These are phyloP conservation scores for Aphanoascus verrucosus DNA, from an alignment of 2,329 filamentous ascomycete species.

Conservation along the genomic window DNA sequence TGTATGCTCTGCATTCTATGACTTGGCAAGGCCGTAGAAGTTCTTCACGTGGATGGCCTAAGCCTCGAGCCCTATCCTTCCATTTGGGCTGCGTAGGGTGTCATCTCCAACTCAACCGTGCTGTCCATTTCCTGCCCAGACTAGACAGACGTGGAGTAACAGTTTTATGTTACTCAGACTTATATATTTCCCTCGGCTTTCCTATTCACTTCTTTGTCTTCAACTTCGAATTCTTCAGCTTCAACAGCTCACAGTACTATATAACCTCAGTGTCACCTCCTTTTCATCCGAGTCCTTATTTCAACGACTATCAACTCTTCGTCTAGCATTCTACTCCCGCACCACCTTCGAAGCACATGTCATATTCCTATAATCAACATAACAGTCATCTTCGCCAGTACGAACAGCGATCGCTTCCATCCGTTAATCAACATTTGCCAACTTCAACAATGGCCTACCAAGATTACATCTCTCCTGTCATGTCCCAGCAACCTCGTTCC, in stretches of 20 bases:
- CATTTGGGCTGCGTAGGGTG: neutral
- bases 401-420: neutral
- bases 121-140: constrained; percentile 6
- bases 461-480: constrained; percentile 8
- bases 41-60: constrained; percentile 7
- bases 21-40: neutral
- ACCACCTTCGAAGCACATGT: constrained; percentile 4
- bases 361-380: constrained; percentile 5
- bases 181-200: constrained; percentile 9
- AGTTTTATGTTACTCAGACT: constrained; percentile 8
- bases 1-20: neutral
- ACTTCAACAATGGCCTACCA: neutral
- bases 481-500: neutral
- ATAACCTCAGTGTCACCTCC: constrained; percentile 3
- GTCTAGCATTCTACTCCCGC: neutral
- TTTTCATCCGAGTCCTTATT: neutral
- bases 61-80: constrained; percentile 7
- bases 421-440: neutral
- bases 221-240: constrained; percentile 1
- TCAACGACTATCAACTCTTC: neutral
- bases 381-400: neutral
- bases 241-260: neutral
- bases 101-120: constrained; percentile 3
- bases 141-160: constrained; percentile 11
- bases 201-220: constrained; percentile 4